A percentile compares a stretch with the other conserved stretches of the same genome.
Evolutionary conservation across 306 rosid genomes (phyloP).

Genomic region (Cicer judaicum): DNA sequence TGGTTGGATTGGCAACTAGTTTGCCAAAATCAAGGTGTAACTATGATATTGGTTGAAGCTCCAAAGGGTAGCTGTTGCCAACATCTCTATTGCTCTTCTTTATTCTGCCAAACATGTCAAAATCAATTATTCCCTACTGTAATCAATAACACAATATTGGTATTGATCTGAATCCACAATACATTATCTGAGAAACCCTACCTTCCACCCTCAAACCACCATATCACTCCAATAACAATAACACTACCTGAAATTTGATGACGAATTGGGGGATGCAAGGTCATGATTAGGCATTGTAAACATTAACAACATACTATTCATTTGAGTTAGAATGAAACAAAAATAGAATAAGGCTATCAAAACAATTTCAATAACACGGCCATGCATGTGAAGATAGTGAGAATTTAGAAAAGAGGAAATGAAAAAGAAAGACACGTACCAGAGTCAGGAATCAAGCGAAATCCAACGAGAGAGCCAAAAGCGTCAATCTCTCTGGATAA

Average conservation of each 20-base stretch:
- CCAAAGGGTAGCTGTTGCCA: too few species aligned
- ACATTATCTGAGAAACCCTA: not conserved
- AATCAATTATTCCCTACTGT: too few species aligned
- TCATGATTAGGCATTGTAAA: not conserved
- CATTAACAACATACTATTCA: not conserved
- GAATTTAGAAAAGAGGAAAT: not conserved
- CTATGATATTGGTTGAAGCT: too few species aligned
- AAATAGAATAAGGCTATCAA: not conserved
- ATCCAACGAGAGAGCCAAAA: conserved; percentile 60
- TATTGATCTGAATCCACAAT: not conserved
- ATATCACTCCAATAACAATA: not conserved
- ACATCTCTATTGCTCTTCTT: too few species aligned
- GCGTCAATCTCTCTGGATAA: conserved; percentile 55
- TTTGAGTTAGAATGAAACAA: conserved; percentile 10
- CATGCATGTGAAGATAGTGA: not conserved
- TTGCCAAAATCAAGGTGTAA: too few species aligned
- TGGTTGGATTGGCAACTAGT: too few species aligned
- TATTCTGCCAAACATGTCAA: too few species aligned
- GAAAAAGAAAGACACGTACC: conserved; percentile 42
- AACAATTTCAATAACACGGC: not conserved
- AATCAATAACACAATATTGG: not conserved
- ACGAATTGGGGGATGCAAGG: conserved; percentile 1
- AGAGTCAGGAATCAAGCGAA: conserved; percentile 52
- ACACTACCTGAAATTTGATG: conserved; percentile 29
- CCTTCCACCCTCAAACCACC: not conserved